Evolutionary conservation across 106 monocot genomes (phyloP).

Genomic region (Allium sativum): DNA sequence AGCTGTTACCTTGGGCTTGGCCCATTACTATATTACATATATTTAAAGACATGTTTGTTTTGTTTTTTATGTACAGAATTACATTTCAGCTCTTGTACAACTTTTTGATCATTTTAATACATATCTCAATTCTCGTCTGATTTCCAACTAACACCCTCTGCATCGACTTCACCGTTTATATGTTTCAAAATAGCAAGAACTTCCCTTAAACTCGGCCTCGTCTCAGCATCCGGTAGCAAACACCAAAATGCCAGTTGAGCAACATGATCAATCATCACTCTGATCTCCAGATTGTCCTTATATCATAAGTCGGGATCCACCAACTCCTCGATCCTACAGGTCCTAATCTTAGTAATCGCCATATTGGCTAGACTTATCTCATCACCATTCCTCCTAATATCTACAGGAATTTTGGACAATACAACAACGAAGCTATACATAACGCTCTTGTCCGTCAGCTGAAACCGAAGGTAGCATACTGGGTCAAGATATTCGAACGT

Average conservation of each 20-base stretch:
- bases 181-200: constrained; percentile 10
- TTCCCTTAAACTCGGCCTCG: constrained; percentile 15
- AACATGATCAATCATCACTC: constrained; percentile 16
- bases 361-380: constrained; percentile 19
- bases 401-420: constrained; percentile 18
- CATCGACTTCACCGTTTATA: neutral
- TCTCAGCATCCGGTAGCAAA: constrained; percentile 15
- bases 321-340: constrained; percentile 3
- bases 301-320: constrained; percentile 12
- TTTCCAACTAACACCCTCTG: no score
- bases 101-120: no score
- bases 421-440: constrained; percentile 27
- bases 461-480: constrained; percentile 17
- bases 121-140: no score
- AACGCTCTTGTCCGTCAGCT: constrained; percentile 22
- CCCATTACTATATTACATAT: no score
- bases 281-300: neutral
- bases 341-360: constrained; percentile 19
- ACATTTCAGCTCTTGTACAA: no score
- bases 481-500: constrained; percentile 20
- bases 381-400: constrained; percentile 4
- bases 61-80: no score
- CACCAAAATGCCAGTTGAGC: constrained; percentile 19
- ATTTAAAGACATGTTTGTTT: no score
- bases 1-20: no score